Evolutionary conservation across 177 flowering plant species (phyloP), one percentile per base, ranked within the genome.

Genomic region (Telopea speciosissima): DNA sequence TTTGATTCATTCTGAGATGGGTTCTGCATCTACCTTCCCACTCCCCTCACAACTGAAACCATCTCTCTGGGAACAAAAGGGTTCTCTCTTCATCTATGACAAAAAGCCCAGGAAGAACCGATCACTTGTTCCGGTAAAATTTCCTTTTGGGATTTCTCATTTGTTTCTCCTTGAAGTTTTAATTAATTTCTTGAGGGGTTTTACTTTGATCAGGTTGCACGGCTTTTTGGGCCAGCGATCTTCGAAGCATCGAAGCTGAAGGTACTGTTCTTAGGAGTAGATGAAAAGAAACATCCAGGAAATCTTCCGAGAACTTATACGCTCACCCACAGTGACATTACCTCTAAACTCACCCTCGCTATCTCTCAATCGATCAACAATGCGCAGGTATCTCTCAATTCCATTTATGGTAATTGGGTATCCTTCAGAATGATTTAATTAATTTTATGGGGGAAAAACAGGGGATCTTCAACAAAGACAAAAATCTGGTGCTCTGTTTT

Each of bases 191-290:
- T 2, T 2, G 1, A 0, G 56, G 68, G 26, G n/a, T n/a, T 54
- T 63, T 72, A 62, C 2, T 69, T 72, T 36, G 59, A 59, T 74
- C 72, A 91, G 98, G 88, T 86, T 72, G 92, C 94, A 11, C 89
- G 97, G 75, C 71, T 93, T 67, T 93, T 93, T 83, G 98, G 97
- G 74, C 92, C 96, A 4, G 82, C 97, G 0, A 91, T 90, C n/a
- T 93, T 93, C 68, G 98, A 93, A 75, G 91, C 97, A 3, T 90
- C 97, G 5, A 91, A 91, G 85, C 76, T 94, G 68, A 89, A 88
- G 73, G 98, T 91, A 22, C 67, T 94, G 83, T 89, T 90, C 68
- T 73, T 94, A 54, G 96, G 95, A 9, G 89, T 84, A 33, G 97
- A 90, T 80, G 89, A 89, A 68, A 73, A 89, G 85, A 90, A 92